phyloP scores from a whole-genome alignment of 148 eudicot species.

The Dysphania ambrosioides region DNA sequence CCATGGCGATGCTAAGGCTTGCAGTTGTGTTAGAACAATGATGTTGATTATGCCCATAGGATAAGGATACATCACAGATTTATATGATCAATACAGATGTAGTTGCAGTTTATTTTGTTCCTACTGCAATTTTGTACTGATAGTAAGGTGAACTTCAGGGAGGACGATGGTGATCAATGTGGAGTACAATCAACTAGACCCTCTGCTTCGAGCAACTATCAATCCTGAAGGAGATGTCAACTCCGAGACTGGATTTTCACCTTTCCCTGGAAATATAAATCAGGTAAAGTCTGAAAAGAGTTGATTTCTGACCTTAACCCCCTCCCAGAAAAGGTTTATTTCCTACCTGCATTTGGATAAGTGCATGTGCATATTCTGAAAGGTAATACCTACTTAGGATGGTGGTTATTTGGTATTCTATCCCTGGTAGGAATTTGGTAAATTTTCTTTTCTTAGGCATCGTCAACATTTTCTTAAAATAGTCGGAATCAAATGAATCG shows the following conservation, averaged over 20 bases:
- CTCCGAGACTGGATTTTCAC: constrained; percentile 90
- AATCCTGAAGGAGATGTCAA: constrained; percentile 94
- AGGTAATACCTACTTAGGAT: neutral
- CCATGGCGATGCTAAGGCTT: neutral
- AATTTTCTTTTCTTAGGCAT: neutral
- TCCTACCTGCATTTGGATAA: neutral
- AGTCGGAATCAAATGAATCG: neutral
- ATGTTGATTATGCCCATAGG: neutral
- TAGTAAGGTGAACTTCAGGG: constrained; percentile 41
- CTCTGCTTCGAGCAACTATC: constrained; percentile 84
- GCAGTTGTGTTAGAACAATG: neutral
- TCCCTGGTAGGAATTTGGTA: neutral
- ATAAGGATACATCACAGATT: neutral
- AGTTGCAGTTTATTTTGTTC: neutral
- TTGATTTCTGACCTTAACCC: neutral
- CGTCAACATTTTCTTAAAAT: neutral
- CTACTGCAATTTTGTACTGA: neutral
- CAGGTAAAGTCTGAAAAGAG: constrained; percentile 48
- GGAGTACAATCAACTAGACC: constrained; percentile 98
- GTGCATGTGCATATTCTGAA: neutral
- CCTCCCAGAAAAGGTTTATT: neutral
- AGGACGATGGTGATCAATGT: constrained; percentile 96
- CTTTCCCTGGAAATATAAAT: constrained; percentile 97
- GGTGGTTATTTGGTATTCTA: neutral
- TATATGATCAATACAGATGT: neutral